Evolutionary conservation across 768 basidiomycete genomes (phyloP).

Genomic region (Leccinum uliginosum): DNA sequence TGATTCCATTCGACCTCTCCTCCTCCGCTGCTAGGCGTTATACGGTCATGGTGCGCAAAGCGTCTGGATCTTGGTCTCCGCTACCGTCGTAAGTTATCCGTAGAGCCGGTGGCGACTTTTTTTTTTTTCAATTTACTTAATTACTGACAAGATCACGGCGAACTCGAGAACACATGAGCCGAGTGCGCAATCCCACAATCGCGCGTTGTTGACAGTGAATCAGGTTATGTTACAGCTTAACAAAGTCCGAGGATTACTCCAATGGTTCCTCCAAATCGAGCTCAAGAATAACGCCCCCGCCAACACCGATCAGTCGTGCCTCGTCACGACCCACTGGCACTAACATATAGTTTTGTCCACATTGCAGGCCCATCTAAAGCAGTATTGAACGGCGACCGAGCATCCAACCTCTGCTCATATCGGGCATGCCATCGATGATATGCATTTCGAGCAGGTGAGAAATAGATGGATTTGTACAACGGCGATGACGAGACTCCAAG

Average conservation of each 20-base stretch:
- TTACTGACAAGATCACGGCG: neutral
- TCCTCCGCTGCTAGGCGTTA: neutral
- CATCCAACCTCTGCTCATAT: neutral
- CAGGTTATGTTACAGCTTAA: too few species aligned
- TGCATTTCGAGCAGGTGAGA: neutral
- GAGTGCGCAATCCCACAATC: neutral
- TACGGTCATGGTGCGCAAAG: conserved; percentile 6
- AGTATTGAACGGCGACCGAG: neutral
- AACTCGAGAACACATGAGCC: neutral
- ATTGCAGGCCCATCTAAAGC: neutral
- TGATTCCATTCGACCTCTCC: neutral
- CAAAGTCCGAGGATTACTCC: too few species aligned
- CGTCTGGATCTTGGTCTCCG: neutral
- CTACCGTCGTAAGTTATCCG: neutral
- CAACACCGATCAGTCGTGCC: neutral
- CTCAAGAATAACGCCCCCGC: neutral
- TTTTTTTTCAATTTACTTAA: too few species aligned
- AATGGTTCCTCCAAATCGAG: neutral
- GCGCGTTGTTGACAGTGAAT: neutral
- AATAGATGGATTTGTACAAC: neutral
- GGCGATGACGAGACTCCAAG: neutral
- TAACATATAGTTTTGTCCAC: neutral
- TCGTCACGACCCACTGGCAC: neutral
- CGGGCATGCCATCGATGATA: neutral
- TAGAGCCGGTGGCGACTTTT: neutral